These are phyloP conservation scores for Candida ulmi DNA, from an alignment of 805 yeast genomes.

Conservation along the genomic window DNA sequence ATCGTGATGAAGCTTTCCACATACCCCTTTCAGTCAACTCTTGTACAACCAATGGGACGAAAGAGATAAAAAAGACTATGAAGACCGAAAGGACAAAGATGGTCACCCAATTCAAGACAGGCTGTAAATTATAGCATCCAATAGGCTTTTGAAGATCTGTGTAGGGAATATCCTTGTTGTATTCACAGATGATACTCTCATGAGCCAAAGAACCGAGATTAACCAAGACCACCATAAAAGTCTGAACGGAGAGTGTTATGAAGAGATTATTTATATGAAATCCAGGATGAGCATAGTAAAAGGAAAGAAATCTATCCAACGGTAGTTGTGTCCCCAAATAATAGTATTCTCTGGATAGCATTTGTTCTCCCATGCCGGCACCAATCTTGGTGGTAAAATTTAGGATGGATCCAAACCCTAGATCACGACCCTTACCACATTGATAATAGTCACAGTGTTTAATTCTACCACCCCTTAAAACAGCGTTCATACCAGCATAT, in stretches of 20 bases:
- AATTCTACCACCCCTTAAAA: slow-evolving; percentile 86
- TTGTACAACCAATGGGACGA: slow-evolving; percentile 81
- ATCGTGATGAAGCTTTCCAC: slow-evolving; percentile 64
- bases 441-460: slow-evolving; percentile 95
- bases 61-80: slow-evolving; percentile 89
- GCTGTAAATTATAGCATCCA: slow-evolving; percentile 82
- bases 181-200: slow-evolving; percentile 66
- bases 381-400: slow-evolving; percentile 96
- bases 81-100: slow-evolving; percentile 85
- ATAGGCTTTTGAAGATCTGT: slow-evolving; percentile 70
- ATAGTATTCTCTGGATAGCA: slow-evolving; percentile 86
- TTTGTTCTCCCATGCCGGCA: slow-evolving; percentile 98
- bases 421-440: slow-evolving; percentile 95
- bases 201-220: slow-evolving; percentile 74
- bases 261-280: slow-evolving; percentile 89
- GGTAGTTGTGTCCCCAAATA: slow-evolving; percentile 88
- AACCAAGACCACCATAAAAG: slow-evolving; percentile 74
- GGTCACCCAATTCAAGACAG: slow-evolving; percentile 87
- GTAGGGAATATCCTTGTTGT: slow-evolving; percentile 59
- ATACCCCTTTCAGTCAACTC: slow-evolving; percentile 84
- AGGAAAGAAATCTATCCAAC: slow-evolving; percentile 82
- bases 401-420: slow-evolving; percentile 87
- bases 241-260: slow-evolving; percentile 79
- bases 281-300: slow-evolving; percentile 96
- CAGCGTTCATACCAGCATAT: slow-evolving; percentile 90